Base-by-base conservation (phyloP, 768 basidiomycete genomes). In the Crucibulum laeve region DNA sequence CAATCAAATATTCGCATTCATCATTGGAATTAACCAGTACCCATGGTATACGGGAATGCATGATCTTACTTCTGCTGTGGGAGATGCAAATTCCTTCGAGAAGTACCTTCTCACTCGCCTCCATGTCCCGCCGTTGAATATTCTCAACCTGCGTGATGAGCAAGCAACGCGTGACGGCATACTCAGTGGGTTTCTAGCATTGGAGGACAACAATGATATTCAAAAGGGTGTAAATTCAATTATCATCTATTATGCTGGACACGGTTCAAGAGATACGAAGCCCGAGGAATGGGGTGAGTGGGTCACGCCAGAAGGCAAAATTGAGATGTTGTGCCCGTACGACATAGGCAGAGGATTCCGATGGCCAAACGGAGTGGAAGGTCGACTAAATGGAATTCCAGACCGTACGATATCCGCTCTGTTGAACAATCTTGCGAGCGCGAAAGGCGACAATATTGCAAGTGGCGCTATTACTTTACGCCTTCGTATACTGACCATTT, bases 11-110 rank as follows among this genome's bases (percentile, higher is more conserved):
- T 40, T 25, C 22, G 47, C 47, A 6, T 34, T 52, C 14, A 17
- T 46, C 22, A 49, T 52, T 13, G 51, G 51, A 19, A 52, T 52
- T 42, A 38, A 47, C 28, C 33, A 8, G 5, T 52, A 49, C 22
- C 21, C 34, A 5, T 30, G 22, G 4, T 24, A 45, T 5, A n/a
- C n/a, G n/a, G n/a, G n/a, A n/a, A n/a, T n/a, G n/a, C n/a, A n/a
- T n/a, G 11, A 24, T 36, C 28, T 47, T 17, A 10, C 2, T 19
- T 26, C 19, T 8, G 42, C 49, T n/a, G 34, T 38, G 15, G 11
- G 25, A 15, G 49, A 50, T 41, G 46, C 42, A 7, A 36, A 47
- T 5, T n/a, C 33, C 13, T 14, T 50, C 10, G n/a, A 47, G 23
- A 14, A 26, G 3, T 47, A 43, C 24, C 19, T 50, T 5, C 25